phyloP scores from a whole-genome alignment of 2,329 filamentous ascomycete species.

The Lachnellula subtilissima region DNA sequence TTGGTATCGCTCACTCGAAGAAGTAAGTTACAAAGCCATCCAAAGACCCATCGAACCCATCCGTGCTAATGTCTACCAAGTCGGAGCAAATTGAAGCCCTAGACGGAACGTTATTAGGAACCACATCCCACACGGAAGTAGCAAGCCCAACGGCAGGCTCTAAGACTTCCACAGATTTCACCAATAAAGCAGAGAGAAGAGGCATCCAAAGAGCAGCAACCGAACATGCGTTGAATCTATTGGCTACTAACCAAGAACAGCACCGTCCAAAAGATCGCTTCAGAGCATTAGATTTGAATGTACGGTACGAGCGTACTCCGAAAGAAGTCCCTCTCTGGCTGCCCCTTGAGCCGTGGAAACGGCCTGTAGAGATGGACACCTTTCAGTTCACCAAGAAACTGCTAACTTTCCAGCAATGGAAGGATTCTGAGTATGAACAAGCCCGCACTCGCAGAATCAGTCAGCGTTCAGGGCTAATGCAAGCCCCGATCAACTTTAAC shows the following conservation, averaged over 20 bases:
- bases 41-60: background rate
- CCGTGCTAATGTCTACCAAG: background rate
- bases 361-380: conserved; percentile 23
- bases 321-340: conserved; percentile 22
- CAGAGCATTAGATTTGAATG: conserved; percentile 16
- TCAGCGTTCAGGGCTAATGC: conserved; percentile 4
- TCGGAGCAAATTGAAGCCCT: background rate
- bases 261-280: conserved; percentile 26
- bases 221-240: conserved; percentile 23
- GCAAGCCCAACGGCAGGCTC: background rate
- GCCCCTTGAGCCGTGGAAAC: conserved; percentile 20
- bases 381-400: conserved; percentile 26
- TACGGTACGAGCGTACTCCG: conserved; percentile 1
- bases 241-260: conserved; percentile 28
- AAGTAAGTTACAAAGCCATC: background rate
- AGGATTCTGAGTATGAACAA: conserved; percentile 18
- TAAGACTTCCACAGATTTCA: conserved; percentile 15
- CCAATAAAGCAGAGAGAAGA: conserved; percentile 23
- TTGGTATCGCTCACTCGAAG: background rate
- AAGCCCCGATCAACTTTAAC: conserved; percentile 19
- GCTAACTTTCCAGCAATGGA: conserved; percentile 13
- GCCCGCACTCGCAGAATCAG: conserved; percentile 3
- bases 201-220: conserved; percentile 27
- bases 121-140: background rate
- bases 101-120: too few species aligned